These are phyloP conservation scores for Diaporthe sp. DNA, from an alignment of 2,329 filamentous ascomycete species.

Conservation along the genomic window DNA sequence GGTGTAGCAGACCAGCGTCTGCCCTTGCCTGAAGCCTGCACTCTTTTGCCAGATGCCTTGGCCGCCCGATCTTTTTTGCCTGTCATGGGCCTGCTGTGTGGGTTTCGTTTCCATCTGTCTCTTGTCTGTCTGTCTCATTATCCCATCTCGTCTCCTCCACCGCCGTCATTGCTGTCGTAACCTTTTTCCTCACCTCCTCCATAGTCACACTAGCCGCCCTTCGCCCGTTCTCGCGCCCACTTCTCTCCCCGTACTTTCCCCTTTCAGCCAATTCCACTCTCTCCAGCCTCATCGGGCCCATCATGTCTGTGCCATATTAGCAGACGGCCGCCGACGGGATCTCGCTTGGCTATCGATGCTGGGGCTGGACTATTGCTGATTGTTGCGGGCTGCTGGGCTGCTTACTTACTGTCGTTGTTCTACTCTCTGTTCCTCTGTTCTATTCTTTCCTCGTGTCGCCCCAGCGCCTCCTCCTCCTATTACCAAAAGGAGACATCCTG, in stretches of 20 bases:
- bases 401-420: too few species aligned
- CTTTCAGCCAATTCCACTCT: neutral
- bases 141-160: constrained; percentile 16
- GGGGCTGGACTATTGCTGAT: neutral
- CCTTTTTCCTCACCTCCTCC: constrained; percentile 13
- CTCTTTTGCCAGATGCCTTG: neutral
- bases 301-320: constrained; percentile 31
- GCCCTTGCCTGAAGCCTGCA: neutral
- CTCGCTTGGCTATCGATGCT: constrained; percentile 20
- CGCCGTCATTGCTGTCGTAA: constrained; percentile 6
- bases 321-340: constrained; percentile 24
- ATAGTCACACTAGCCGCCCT: constrained; percentile 11
- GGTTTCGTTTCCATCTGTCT: constrained; percentile 21
- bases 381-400: too few species aligned
- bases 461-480: constrained; percentile 8
- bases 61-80: constrained; percentile 11
- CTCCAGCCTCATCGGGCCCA: constrained; percentile 10
- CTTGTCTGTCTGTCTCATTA: constrained; percentile 17
- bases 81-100: constrained; percentile 1
- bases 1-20: constrained; percentile 29
- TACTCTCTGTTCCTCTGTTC: neutral
- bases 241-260: constrained; percentile 5
- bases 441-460: neutral
- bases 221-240: neutral
- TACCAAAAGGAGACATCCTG: constrained; percentile 19